Conservation (phyloP, 352 stramenopile genomes). For the Globisporangium polare region DNA sequence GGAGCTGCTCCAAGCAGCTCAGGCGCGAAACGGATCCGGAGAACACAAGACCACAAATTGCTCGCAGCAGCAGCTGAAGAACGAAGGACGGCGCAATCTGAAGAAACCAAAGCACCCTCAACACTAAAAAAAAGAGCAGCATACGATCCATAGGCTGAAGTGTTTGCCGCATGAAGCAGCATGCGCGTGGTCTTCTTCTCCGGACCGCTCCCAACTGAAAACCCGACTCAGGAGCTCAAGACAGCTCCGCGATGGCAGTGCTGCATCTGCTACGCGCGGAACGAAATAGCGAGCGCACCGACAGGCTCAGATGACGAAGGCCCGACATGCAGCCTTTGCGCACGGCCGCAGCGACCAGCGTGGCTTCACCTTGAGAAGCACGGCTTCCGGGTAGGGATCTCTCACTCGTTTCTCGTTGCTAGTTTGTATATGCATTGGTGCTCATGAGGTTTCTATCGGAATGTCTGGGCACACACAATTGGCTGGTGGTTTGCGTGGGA, state of each 20-base stretch:
- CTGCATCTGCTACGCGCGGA: slow-evolving; percentile 18
- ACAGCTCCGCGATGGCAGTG: slow-evolving; percentile 13
- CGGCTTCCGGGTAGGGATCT: slow-evolving; percentile 19
- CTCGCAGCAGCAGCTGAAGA: too few relatives aligned
- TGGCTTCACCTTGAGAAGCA: slow-evolving; percentile 27
- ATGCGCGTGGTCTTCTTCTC: slow-evolving; percentile 10
- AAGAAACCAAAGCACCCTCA: too few relatives aligned
- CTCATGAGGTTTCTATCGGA: not conserved
- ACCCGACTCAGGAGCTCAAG: not conserved
- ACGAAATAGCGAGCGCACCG: not conserved
- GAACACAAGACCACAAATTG: too few relatives aligned
- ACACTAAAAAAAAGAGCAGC: too few relatives aligned
- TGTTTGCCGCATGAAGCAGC: too few relatives aligned
- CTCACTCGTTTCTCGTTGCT: too few relatives aligned
- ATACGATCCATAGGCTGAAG: too few relatives aligned
- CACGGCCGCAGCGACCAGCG: slow-evolving; percentile 15
- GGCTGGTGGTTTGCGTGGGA: not conserved
- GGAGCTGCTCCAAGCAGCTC: too few relatives aligned
- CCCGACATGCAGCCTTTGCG: slow-evolving; percentile 16
- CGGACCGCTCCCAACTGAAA: slow-evolving; percentile 8
- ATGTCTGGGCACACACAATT: not conserved
- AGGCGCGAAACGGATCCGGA: too few relatives aligned
- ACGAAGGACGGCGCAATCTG: too few relatives aligned
- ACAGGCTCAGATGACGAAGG: not conserved
- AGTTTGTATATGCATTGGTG: not conserved